Evolutionary conservation across 164 flowering plant species (phyloP).

Genomic region (Tetrastigma voinierianum): DNA sequence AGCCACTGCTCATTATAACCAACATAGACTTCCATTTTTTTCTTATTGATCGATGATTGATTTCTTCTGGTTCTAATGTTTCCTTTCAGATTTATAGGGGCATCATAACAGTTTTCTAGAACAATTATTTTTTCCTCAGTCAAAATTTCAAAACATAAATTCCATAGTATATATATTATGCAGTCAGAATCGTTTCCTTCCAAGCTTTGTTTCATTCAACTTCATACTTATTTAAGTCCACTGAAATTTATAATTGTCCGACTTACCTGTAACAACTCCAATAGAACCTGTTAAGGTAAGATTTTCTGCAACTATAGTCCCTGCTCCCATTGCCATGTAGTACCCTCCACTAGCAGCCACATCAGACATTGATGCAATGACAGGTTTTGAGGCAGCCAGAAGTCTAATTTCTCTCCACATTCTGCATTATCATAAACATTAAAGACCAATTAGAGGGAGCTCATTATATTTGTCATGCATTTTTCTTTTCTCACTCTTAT

Average conservation of each 20-base stretch:
- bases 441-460: background rate
- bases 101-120: no score
- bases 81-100: no score
- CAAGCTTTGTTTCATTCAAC: no score
- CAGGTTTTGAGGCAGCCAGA: conserved; percentile 79
- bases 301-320: conserved; percentile 75
- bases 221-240: background rate
- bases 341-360: conserved; percentile 99
- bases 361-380: conserved; percentile 95
- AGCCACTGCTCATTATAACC: no score
- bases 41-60: no score
- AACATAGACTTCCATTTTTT: no score
- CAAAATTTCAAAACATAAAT: no score
- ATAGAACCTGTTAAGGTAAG: conserved; percentile 94
- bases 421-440: conserved; percentile 36
- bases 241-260: background rate
- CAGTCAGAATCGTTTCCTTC: no score
- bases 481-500: background rate
- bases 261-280: conserved; percentile 92
- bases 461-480: background rate
- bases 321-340: conserved; percentile 97
- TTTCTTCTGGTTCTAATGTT: no score
- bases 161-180: no score
- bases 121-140: no score
- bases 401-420: conserved; percentile 98